phyloP scores from a whole-genome alignment of 345 rosid genomes.

The Salix caprea region DNA sequence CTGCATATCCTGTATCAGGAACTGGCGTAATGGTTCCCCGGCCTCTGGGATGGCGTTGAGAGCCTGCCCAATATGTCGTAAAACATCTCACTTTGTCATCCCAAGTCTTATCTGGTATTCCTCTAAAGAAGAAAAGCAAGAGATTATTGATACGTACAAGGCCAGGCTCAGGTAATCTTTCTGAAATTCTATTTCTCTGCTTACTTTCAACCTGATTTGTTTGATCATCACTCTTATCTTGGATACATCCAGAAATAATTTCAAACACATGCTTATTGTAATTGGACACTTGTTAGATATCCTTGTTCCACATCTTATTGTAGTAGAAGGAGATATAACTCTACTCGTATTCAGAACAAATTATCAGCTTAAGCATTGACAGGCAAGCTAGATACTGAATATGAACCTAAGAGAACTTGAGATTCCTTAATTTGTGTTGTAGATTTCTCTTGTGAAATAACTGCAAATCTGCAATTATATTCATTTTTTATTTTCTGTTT shows the following conservation, averaged over 20 bases:
- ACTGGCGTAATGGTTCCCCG: slow-evolving; percentile 71
- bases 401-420: no score
- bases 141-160: slow-evolving; percentile 67
- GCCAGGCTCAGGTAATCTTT: slow-evolving; percentile 59
- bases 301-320: no score
- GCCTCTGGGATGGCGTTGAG: slow-evolving; percentile 75
- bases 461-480: background rate
- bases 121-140: slow-evolving; percentile 62
- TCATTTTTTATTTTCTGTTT: background rate
- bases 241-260: background rate
- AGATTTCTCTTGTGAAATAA: background rate
- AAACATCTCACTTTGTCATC: slow-evolving; percentile 74
- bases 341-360: no score
- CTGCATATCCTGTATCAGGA: slow-evolving; percentile 71
- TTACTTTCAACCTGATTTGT: background rate
- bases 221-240: background rate
- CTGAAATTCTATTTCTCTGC: background rate
- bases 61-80: slow-evolving; percentile 85
- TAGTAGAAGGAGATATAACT: no score
- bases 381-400: no score
- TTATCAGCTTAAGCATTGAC: no score
- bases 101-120: slow-evolving; percentile 84
- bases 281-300: background rate
- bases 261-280: background rate
- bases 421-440: background rate